These are phyloP conservation scores for Allium sativum DNA, from an alignment of 106 monocot species.

Conservation along the genomic window DNA sequence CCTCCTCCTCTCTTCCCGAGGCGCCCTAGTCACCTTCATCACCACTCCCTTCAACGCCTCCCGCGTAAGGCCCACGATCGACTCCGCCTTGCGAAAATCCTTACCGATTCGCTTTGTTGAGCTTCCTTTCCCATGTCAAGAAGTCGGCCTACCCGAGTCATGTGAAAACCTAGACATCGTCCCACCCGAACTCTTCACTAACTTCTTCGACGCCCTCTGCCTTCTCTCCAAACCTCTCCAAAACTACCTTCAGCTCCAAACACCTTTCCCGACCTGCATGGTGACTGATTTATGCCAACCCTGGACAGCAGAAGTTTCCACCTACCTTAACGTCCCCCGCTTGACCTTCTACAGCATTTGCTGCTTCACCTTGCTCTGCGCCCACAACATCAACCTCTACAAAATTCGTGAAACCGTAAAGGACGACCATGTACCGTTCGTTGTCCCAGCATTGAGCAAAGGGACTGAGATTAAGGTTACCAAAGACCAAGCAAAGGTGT, in stretches of 20 bases:
- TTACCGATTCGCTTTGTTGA: slow-evolving; percentile 9
- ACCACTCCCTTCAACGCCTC: slow-evolving; percentile 31
- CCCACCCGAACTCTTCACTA: not conserved
- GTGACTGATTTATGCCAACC: slow-evolving; percentile 15
- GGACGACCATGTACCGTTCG: slow-evolving; percentile 5
- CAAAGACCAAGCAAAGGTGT: not conserved
- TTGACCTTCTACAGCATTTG: slow-evolving; percentile 27
- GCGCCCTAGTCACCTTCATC: slow-evolving; percentile 21
- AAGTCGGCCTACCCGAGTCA: slow-evolving; percentile 16
- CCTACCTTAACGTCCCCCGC: slow-evolving; percentile 29
- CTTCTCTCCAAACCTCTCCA: not conserved
- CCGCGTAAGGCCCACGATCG: slow-evolving; percentile 11
- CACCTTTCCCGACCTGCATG: slow-evolving; percentile 14
- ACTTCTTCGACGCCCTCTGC: slow-evolving; percentile 11
- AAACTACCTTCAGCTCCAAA: slow-evolving; percentile 3
- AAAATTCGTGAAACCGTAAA: not conserved
- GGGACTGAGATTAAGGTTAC: slow-evolving; percentile 7
- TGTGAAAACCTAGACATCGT: slow-evolving; percentile 35
- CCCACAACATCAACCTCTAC: not conserved
- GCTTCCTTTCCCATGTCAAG: slow-evolving; percentile 17
- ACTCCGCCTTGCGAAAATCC: not conserved
- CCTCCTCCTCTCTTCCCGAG: slow-evolving; percentile 15
- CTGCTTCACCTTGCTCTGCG: slow-evolving; percentile 27
- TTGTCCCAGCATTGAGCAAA: slow-evolving; percentile 8
- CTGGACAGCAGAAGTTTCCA: slow-evolving; percentile 23